Percentiles rank a stretch among this genome's conserved stretches.
Evolutionary conservation across 306 rosid species (phyloP).

Genomic region (Coriaria nepalensis): DNA sequence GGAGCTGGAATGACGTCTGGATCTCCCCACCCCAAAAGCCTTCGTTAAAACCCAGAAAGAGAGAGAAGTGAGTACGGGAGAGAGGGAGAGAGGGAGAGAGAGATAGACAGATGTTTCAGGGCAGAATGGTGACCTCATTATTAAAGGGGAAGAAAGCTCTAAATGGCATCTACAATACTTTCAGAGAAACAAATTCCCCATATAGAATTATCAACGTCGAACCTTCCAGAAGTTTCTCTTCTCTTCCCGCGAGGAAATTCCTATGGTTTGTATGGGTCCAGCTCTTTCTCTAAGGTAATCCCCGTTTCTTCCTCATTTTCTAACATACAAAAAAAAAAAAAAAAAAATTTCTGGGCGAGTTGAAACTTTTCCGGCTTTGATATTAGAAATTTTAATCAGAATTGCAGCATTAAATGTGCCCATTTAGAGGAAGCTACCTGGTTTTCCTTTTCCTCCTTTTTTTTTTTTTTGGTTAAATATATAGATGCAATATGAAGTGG

Average conservation of each 20-base stretch:
- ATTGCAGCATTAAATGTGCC: too few species aligned
- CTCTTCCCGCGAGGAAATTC: constrained; percentile 5
- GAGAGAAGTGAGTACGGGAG: background rate
- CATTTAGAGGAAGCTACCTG: background rate
- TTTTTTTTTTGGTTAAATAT: background rate
- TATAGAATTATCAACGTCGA: background rate
- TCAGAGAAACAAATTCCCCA: constrained; percentile 4
- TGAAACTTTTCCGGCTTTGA: background rate
- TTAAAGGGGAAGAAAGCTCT: constrained; percentile 9
- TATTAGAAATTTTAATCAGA: background rate
- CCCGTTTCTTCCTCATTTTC: background rate
- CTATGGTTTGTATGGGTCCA: constrained; percentile 3
- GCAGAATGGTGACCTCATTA: constrained; percentile 8
- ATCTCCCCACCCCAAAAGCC: too few species aligned
- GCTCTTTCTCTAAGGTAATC: constrained; percentile 14
- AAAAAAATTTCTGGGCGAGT: background rate
- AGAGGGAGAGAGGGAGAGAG: constrained; percentile 5
- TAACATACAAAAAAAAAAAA: too few species aligned
- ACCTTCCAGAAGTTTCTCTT: constrained; percentile 5
- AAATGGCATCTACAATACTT: constrained; percentile 6
- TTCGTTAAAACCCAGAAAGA: constrained; percentile 13
- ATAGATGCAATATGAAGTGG: background rate
- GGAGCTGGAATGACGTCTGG: background rate
- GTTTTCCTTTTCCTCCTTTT: background rate
- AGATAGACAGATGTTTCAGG: constrained; percentile 5